Evolutionary conservation across 805 yeast genomes (phyloP), one percentile per base, ranked within the genome.

Genomic region (Schwanniomyces vanrijiae): DNA sequence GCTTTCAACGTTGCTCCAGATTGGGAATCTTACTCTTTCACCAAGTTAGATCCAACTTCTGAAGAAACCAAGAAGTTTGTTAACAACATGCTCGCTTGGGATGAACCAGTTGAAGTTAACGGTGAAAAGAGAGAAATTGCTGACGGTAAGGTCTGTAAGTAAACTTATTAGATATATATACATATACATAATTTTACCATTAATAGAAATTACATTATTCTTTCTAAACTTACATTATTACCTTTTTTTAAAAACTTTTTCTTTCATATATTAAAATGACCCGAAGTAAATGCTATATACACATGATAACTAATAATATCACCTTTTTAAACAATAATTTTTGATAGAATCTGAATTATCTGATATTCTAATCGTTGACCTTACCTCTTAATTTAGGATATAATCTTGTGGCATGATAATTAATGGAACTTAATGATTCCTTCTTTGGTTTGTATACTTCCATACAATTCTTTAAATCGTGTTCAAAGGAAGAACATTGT

Each of bases 1-100:
- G 99, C 97, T 55, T 90, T 92, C 66, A 88, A 92, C 56, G 98
- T 94, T 71, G 99, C 98, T 66, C 97, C 99, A 73, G 99, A 94
- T 77, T 90, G 96, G 96, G 98, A 92, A 78, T 89, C 97, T 42
- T 92, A 89, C 78, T 66, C 69, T 50, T 90, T 81, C 87, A 75
- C 82, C 67, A 84, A 88, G 78, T 79, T 92, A 65, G 97, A 92
- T 68, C 81, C 86, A 52, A 62, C 89, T 62, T 82, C 82, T 59
- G 82, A 81, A 58, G 94, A 82, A 67, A 88, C 81, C 80, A 85
- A 80, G 74, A 88, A 78, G 55, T 88, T 89, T 66, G 72, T 94
- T 62, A 79, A 88, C 74, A 88, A 90, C 82, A 79, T 90, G 85
- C 89, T 96, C 86, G 96, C 97, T 60, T 92, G 98, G 98, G 99